A percentile compares a stretch with the other conserved stretches of the same genome.
Evolutionary conservation across 2,329 filamentous ascomycete species (phyloP).

Genomic region (Cladosporium sp.): DNA sequence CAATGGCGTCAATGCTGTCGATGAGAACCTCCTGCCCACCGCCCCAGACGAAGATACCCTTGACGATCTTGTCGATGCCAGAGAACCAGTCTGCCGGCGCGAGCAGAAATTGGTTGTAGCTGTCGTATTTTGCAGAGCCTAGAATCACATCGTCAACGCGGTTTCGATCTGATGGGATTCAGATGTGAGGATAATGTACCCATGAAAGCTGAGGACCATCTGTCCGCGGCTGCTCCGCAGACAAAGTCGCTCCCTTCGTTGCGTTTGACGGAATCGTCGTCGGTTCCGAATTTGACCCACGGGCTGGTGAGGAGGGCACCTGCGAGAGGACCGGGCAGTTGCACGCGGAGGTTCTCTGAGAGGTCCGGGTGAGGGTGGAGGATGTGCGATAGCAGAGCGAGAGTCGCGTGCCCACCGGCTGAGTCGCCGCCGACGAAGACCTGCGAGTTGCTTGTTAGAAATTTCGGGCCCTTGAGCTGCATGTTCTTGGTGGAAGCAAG

Average conservation of each 20-base stretch:
- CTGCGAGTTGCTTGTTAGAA: slow-evolving; percentile 16
- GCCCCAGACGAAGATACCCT: slow-evolving; percentile 49
- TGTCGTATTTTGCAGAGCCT: slow-evolving; percentile 33
- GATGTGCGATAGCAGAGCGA: slow-evolving; percentile 47
- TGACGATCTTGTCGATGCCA: slow-evolving; percentile 40
- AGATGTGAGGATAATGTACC: no score
- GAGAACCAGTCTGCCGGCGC: slow-evolving; percentile 54
- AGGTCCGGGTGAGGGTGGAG: slow-evolving; percentile 55
- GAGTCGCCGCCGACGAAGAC: slow-evolving; percentile 52
- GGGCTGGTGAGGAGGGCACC: slow-evolving; percentile 54
- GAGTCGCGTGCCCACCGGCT: slow-evolving; percentile 48
- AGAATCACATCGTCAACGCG: no score
- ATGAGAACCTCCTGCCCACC: slow-evolving; percentile 55
- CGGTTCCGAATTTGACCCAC: slow-evolving; percentile 52
- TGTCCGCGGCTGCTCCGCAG: slow-evolving; percentile 35
- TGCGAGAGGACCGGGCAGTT: slow-evolving; percentile 41
- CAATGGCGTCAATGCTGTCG: slow-evolving; percentile 52
- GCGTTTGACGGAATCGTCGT: slow-evolving; percentile 38
- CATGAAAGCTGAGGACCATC: slow-evolving; percentile 50
- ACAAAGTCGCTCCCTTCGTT: slow-evolving; percentile 53
- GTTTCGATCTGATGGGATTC: no score
- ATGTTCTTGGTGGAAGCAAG: no score
- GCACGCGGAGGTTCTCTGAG: slow-evolving; percentile 30
- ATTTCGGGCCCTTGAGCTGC: neutral
- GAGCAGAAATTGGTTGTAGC: slow-evolving; percentile 51